Evolutionary conservation across 1,139 yeast species (phyloP), one percentile per base, ranked within the genome.

Genomic region (Ogataea hybrid): DNA sequence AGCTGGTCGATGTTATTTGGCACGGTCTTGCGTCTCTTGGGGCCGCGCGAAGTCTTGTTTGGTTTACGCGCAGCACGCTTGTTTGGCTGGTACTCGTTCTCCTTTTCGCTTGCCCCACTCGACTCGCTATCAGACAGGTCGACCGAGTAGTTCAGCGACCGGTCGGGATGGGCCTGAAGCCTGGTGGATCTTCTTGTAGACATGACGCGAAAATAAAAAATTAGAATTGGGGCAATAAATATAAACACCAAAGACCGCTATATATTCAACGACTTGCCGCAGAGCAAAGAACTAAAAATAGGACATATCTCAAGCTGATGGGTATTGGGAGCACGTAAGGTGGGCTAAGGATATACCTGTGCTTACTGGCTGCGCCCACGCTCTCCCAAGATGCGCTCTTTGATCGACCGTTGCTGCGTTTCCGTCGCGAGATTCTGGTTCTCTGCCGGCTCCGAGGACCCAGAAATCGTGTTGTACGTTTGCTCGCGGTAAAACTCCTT

Each of bases 1-100:
- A 61, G 41, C 18, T 57, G 56, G 39, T 62, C 67, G 32, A 61
- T 58, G 39, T 58, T 59, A 34, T 43, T 46, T n/a, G 48, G 41
- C 15, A 48, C 39, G 2, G 39, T 23, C 17, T 42, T 28, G 28
- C 43, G 37, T 21, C 41, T 29, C 22, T 39, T 33, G 9, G 37
- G 22, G 20, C 28, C 35, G 36, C 44, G 41, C 9, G 39, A 28
- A 9, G 40, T 22, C 32, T 41, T 42, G 25, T 40, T n/a, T 14
- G 36, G 2, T 17, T 38, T 38, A 9, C 49, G 38, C n/a, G 37
- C 22, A n/a, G 14, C 36, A 12, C 36, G 33, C 22, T 38, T 38
- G 20, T 40, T 41, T 11, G 47, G 43, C 23, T 33, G 42, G 35
- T 43, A 48, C 10, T 36, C 46, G 34, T 43, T 45, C 21, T 48